Evolutionary conservation across 768 basidiomycete genomes (phyloP).

Genomic region (Candolleomyces eurysporus): DNA sequence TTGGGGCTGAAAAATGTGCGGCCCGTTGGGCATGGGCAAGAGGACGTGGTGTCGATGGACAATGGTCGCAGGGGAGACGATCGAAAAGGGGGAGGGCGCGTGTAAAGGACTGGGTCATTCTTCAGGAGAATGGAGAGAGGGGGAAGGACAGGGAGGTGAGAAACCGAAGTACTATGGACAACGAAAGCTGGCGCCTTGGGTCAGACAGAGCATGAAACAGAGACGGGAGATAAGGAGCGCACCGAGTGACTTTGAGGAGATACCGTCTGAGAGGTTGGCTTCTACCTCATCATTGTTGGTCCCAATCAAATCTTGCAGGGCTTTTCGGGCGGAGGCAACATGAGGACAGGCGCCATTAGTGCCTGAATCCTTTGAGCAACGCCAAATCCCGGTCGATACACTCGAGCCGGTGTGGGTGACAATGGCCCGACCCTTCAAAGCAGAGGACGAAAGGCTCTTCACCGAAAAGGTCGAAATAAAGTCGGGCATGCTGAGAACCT

Average conservation of each 20-base stretch:
- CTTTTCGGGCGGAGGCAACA: not conserved
- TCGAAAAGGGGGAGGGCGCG: not conserved
- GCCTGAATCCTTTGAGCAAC: not conserved
- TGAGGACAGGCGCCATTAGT: not conserved
- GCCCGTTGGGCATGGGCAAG: constrained; percentile 11
- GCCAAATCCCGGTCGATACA: not conserved
- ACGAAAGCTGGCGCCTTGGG: not conserved
- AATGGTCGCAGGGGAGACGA: not conserved
- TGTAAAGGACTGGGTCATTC: constrained; percentile 7
- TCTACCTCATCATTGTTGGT: no score
- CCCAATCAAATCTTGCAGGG: not conserved
- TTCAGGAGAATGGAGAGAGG: constrained; percentile 9
- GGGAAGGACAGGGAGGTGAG: constrained; percentile 10
- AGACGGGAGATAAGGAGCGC: not conserved
- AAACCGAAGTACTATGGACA: constrained; percentile 4
- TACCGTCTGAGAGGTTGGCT: not conserved
- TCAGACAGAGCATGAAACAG: not conserved
- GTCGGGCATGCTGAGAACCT: no score
- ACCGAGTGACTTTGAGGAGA: not conserved
- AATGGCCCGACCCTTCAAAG: constrained; percentile 1
- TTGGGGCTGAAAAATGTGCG: not conserved
- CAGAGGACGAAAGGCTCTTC: not conserved
- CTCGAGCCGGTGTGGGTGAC: not conserved
- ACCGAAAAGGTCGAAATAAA: not conserved
- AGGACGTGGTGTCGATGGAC: constrained; percentile 1